phyloP scores from a whole-genome alignment of 2,329 filamentous ascomycete genomes.

The Paramyrothecium sp. region DNA sequence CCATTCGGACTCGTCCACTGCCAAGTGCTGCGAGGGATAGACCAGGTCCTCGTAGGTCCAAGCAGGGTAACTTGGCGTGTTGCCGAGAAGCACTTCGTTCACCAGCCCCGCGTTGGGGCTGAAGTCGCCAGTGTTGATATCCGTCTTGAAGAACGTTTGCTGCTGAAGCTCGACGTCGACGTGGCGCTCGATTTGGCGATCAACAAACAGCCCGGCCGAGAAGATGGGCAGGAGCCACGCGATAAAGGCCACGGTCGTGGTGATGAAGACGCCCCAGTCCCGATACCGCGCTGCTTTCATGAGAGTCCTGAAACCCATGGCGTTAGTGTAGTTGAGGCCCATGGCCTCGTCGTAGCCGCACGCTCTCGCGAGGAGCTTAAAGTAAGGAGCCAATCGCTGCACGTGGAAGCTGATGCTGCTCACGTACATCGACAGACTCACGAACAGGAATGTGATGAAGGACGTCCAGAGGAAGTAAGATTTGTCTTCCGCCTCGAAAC shows the following conservation, averaged over 20 bases:
- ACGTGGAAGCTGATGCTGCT: constrained; percentile 21
- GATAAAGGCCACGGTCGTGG: constrained; percentile 20
- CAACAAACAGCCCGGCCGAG: constrained; percentile 22
- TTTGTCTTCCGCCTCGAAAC: constrained; percentile 14
- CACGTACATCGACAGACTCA: constrained; percentile 15
- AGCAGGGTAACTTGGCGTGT: constrained; percentile 17
- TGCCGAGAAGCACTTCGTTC: constrained; percentile 14
- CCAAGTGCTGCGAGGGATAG: constrained; percentile 16
- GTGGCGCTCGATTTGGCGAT: constrained; percentile 14
- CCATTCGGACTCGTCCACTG: constrained; percentile 13
- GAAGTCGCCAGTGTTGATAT: constrained; percentile 11
- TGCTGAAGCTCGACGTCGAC: constrained; percentile 17
- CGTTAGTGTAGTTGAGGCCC: constrained; percentile 24
- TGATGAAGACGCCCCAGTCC: constrained; percentile 24
- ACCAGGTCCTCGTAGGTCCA: constrained; percentile 24
- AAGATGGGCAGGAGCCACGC: constrained; percentile 26
- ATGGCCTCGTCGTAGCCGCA: constrained; percentile 20
- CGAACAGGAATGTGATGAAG: constrained; percentile 20
- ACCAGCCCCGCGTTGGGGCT: constrained; percentile 13
- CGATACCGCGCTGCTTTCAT: constrained; percentile 19
- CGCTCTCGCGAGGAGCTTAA: constrained; percentile 17
- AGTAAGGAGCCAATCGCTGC: constrained; percentile 20
- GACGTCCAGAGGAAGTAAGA: constrained; percentile 22
- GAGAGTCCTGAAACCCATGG: constrained; percentile 19
- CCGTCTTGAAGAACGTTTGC: constrained; percentile 17